Evolutionary conservation across 2,329 filamentous ascomycete genomes (phyloP), one percentile per base, ranked within the genome.

Genomic region (Onygenales sp.): DNA sequence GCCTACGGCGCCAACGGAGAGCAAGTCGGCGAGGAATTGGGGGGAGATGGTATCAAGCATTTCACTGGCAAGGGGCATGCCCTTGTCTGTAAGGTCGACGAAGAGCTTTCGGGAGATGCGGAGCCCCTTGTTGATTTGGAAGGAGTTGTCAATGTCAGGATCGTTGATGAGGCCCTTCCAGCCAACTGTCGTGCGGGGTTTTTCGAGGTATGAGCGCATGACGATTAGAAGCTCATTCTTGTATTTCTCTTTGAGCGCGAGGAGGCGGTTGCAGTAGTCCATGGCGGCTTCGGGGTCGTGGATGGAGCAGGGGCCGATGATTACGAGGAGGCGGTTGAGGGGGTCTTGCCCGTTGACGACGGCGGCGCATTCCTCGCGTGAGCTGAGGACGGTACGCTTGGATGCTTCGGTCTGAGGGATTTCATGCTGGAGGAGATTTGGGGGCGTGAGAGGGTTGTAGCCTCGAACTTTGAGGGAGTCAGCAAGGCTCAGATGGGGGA

Each of bases 161-260:
- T 98, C 93, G 70, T 98, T 97, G 76, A 98, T 95, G 63, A 98
- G 77, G 49, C 93, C 93, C 77, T 98, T 98, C 93, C 93, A 98
- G 62, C 93, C 93, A 32, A 98, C 89, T 0, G 93, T 98, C 32
- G 93, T 98, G 59, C 93, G 85, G 21, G 93, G 93, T 80, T 98
- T 98, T 80, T 98, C 93, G 56, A 98, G 83, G 81, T 98, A 98
- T 59, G 89, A 88, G 62, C 93, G 87, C 93, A 98, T 98, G 57
- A 98, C 86, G 62, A 98, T 93, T 63, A 94, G 79, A 39, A 98
- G 80, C 67, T 97, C 89, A 65, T 91, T 81, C 69, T 87, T 81
- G 76, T 95, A 86, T 76, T 94, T 93, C 68, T 91, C 82, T 73
- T 92, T 91, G 64, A 94, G 77, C 65, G 82, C 77, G 61, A 94